phyloP scores from a whole-genome alignment of 495 filamentous ascomycete species.

The Chlorociboria aeruginascens region DNA sequence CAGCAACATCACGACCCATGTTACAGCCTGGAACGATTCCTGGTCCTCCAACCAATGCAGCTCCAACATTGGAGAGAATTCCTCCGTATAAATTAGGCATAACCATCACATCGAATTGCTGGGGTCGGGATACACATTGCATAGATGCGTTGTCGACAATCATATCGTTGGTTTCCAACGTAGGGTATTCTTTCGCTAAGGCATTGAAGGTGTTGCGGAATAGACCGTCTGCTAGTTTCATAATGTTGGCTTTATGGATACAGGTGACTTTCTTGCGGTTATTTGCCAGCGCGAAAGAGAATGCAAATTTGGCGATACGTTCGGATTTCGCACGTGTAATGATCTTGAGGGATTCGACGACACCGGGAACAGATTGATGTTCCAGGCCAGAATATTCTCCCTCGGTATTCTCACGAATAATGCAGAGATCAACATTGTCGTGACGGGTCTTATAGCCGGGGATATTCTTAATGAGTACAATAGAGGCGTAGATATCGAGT shows the following conservation, averaged over 20 bases:
- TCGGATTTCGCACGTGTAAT: conserved; percentile 98
- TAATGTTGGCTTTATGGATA: conserved; percentile 99
- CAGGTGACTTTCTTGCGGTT: conserved; percentile 97
- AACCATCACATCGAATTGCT: conserved; percentile 99
- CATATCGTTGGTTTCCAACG: conserved; percentile 92
- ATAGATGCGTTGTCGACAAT: conserved; percentile 99
- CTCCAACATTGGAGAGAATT: conserved; percentile 96
- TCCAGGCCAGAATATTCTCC: conserved; percentile 97
- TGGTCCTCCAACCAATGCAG: conserved; percentile 94
- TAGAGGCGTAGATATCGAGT: conserved; percentile 98
- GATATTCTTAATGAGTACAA: conserved; percentile 98
- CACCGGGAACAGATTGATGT: conserved; percentile 92
- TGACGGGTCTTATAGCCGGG: conserved; percentile 96
- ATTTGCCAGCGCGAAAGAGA: conserved; percentile 94
- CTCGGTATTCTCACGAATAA: conserved; percentile 99
- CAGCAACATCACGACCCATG: conserved; percentile 96
- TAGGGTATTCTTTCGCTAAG: conserved; percentile 85
- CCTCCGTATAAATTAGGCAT: conserved; percentile 99
- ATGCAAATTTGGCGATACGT: conserved; percentile 96
- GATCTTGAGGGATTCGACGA: conserved; percentile 99
- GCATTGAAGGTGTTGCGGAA: conserved; percentile 96
- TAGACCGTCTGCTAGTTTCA: conserved; percentile 97
- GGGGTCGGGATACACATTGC: conserved; percentile 90
- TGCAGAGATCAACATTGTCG: conserved; percentile 92
- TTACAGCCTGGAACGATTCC: conserved; percentile 97